Evolutionary conservation across 108 stramenopile genomes (phyloP), one percentile per base, ranked within the genome.

Genomic region (Conticribra guillardii): DNA sequence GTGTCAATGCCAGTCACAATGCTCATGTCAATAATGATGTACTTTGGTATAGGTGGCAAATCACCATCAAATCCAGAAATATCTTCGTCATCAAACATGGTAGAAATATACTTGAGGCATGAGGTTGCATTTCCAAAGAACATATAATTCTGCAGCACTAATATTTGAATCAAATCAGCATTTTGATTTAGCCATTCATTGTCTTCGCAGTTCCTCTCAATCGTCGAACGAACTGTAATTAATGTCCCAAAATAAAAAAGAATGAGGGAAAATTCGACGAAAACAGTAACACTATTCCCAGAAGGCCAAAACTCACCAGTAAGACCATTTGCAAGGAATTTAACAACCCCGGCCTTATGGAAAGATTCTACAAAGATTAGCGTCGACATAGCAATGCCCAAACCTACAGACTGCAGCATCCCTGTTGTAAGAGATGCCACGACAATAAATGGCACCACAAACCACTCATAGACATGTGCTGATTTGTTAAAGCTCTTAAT

Each of bases 101-200:
- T 79, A 9, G 64, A 47, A 26, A 93, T 78, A 59, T 93, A 90
- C 50, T 74, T 72, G n/a, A 79, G 73, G 28, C 88, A 74, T 0
- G 89, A 84, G 1, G 67, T 69, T 4, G 89, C 88, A 70, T 93
- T 93, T 17, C 92, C 92, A 64, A 93, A 93, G 62, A 90, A 93
- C 15, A 93, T 71, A 64, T 90, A 93, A 53, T 87, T 90, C 60
- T 93, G 92, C 21, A 93, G 67, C 1, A 90, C 83, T 15, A 93
- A 54, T 2, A 90, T 63, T 34, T 90, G 92, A 28, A 90, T 86
- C 18, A 79, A 49, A 54, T 89, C 88, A 16, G 83, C 89, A 62
- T 93, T 65, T n/a, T 80, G 59, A 54, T 90, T 85, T 54, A 93
- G 75, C 89, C 89, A 90, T 1, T 63, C 61, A 18, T 71, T 77